phyloP scores from a whole-genome alignment of 73 alveolate species.

The Paramecium biaurelia region DNA sequence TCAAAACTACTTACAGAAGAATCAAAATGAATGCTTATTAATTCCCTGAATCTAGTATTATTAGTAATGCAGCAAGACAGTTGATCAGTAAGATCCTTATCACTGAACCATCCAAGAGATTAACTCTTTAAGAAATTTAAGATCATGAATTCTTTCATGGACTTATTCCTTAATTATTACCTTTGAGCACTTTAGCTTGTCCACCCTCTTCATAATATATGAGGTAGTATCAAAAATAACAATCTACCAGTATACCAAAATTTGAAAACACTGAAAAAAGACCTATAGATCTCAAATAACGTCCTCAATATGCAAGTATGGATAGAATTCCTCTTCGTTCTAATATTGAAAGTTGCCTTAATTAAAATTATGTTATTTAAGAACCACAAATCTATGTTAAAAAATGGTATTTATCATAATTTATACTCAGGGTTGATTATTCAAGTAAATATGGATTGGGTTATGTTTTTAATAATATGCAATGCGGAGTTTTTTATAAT shows the following conservation, averaged over 20 bases:
- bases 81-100: constrained; percentile 78
- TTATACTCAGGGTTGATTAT: constrained; percentile 69
- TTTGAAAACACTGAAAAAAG: constrained; percentile 35
- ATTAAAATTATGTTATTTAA: not conserved
- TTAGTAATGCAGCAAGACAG: constrained; percentile 84
- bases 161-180: constrained; percentile 82
- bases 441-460: constrained; percentile 73
- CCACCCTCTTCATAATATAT: constrained; percentile 86
- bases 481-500: constrained; percentile 71
- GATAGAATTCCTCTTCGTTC: constrained; percentile 42
- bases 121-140: constrained; percentile 86
- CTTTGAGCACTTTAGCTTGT: constrained; percentile 86
- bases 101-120: constrained; percentile 89
- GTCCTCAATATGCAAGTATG: constrained; percentile 45
- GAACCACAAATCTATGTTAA: not conserved
- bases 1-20: constrained; percentile 85
- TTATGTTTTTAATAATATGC: constrained; percentile 54
- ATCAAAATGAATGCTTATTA: constrained; percentile 82
- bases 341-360: not conserved
- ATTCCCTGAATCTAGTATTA: constrained; percentile 85
- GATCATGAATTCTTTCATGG: constrained; percentile 86
- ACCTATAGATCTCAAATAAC: not conserved
- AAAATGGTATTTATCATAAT: constrained; percentile 7
- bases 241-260: not conserved
- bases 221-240: constrained; percentile 67